Evolutionary conservation across 495 filamentous ascomycete species (phyloP).

Genomic region (Tetracladium setigerum): DNA sequence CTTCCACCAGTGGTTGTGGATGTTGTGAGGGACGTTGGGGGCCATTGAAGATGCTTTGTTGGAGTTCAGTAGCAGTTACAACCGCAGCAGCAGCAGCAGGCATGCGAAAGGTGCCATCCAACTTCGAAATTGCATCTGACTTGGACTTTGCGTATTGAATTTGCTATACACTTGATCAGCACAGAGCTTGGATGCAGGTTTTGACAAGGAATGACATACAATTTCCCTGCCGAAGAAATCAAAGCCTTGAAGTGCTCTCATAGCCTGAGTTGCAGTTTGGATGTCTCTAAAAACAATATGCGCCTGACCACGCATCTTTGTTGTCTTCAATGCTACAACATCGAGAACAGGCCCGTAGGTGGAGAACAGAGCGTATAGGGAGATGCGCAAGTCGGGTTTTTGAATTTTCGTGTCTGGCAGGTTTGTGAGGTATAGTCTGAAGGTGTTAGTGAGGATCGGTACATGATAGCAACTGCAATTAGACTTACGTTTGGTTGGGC

Average conservation of each 20-base stretch:
- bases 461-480: background rate
- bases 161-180: slow-evolving; percentile 44
- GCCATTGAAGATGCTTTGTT: slow-evolving; percentile 74
- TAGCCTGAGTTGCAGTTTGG: slow-evolving; percentile 78
- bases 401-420: slow-evolving; percentile 74
- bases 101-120: slow-evolving; percentile 80
- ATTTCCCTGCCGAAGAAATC: slow-evolving; percentile 83
- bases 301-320: slow-evolving; percentile 90
- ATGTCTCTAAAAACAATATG: slow-evolving; percentile 87
- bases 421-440: slow-evolving; percentile 79
- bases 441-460: slow-evolving; percentile 24
- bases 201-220: slow-evolving; percentile 41
- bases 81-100: slow-evolving; percentile 45
- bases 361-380: slow-evolving; percentile 87
- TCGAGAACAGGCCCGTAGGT: slow-evolving; percentile 92
- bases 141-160: slow-evolving; percentile 84
- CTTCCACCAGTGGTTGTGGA: slow-evolving; percentile 33
- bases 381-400: slow-evolving; percentile 74
- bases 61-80: slow-evolving; percentile 63
- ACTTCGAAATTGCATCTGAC: slow-evolving; percentile 76
- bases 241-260: slow-evolving; percentile 79
- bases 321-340: slow-evolving; percentile 81
- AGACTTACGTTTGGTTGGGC: slow-evolving; percentile 68
- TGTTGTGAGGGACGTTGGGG: slow-evolving; percentile 36
- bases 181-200: background rate